Evolutionary conservation across 805 yeast species (phyloP).

Genomic region (Wickerhamomyces chambardii): DNA sequence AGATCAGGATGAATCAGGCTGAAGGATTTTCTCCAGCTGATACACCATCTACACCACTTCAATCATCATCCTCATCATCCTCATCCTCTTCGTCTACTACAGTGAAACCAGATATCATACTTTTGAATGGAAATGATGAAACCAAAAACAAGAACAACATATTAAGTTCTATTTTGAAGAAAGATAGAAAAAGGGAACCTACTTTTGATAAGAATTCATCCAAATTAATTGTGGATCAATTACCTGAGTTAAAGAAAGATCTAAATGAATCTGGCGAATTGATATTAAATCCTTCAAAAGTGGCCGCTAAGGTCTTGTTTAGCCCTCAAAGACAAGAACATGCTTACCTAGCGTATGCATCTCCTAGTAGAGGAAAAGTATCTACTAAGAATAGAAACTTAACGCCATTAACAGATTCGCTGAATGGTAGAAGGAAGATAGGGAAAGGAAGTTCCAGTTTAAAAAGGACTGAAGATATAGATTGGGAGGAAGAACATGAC

Average conservation of each 20-base stretch:
- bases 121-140: no score
- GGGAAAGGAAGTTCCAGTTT: no score
- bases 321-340: conserved; percentile 23
- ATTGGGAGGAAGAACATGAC: no score
- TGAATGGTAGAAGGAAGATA: conserved; percentile 9
- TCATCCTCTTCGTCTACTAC: conserved; percentile 1
- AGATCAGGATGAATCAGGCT: no score
- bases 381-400: conserved; percentile 7
- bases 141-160: not conserved
- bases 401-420: conserved; percentile 15
- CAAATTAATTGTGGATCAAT: conserved; percentile 5
- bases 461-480: no score
- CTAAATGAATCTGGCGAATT: conserved; percentile 16
- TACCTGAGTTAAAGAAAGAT: conserved; percentile 15
- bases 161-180: conserved; percentile 12
- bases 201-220: conserved; percentile 13
- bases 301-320: conserved; percentile 21
- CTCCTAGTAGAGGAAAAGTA: not conserved
- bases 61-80: conserved; percentile 1
- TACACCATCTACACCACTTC: conserved; percentile 7
- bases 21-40: conserved; percentile 6
- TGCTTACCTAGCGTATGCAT: not conserved
- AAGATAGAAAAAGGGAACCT: conserved; percentile 1
- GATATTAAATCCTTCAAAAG: conserved; percentile 20
- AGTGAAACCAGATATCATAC: not conserved